These are phyloP conservation scores for Tetraselmis striata DNA, from an alignment of 139 green algal genomes.

Conservation along the genomic window DNA sequence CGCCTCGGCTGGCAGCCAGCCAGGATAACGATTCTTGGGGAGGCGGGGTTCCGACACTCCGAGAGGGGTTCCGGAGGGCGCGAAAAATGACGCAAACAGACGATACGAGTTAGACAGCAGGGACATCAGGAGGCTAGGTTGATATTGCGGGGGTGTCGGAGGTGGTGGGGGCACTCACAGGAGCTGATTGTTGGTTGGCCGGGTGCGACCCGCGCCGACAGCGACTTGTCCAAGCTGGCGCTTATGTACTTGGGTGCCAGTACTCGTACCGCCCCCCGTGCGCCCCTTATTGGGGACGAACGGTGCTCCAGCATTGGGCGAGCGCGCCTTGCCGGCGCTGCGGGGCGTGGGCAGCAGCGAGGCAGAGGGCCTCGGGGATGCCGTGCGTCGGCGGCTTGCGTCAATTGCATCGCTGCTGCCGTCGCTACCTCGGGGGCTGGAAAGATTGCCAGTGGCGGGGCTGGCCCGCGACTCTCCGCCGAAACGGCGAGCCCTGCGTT, in stretches of 20 bases:
- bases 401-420: neutral
- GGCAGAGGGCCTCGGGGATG: neutral
- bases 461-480: neutral
- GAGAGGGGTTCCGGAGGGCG: neutral
- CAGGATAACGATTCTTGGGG: neutral
- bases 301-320: too few relatives aligned
- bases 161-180: conserved; percentile 52
- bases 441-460: too few relatives aligned
- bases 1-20: neutral
- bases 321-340: neutral
- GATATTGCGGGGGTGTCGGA: neutral
- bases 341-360: neutral
- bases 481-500: neutral
- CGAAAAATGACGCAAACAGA: neutral
- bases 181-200: conserved; percentile 91
- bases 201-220: conserved; percentile 23
- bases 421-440: neutral
- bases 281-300: too few relatives aligned
- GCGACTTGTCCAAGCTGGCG: neutral
- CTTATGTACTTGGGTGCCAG: neutral
- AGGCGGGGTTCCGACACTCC: neutral
- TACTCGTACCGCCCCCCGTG: neutral
- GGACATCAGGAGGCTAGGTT: neutral
- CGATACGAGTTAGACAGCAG: neutral
- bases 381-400: neutral